These are phyloP conservation scores for Chlorencoelia australis DNA, from an alignment of 2,329 filamentous ascomycete species.

Conservation along the genomic window DNA sequence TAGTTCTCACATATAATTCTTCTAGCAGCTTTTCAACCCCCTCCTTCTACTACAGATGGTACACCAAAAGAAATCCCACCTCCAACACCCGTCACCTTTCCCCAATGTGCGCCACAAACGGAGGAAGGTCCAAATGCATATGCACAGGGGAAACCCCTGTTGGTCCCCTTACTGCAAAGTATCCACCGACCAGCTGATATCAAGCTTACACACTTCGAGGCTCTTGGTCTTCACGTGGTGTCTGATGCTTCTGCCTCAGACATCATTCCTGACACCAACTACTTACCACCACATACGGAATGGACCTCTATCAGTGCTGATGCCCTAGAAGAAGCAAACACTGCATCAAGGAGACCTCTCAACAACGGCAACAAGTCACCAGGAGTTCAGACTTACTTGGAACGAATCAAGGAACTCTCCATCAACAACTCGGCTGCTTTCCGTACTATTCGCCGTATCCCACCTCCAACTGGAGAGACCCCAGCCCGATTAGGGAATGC, in stretches of 20 bases:
- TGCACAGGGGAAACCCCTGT: slow-evolving; percentile 25
- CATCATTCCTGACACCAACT: slow-evolving; percentile 43
- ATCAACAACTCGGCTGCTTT: slow-evolving; percentile 49
- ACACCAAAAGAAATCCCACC: slow-evolving; percentile 17
- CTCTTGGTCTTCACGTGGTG: slow-evolving; percentile 47
- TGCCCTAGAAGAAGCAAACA: slow-evolving; percentile 32
- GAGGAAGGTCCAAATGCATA: slow-evolving; percentile 29
- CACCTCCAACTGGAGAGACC: slow-evolving; percentile 41
- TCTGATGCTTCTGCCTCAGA: slow-evolving; percentile 37
- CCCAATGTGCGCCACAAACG: slow-evolving; percentile 22
- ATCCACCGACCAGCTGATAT: slow-evolving; percentile 44
- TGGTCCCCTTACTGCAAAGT: slow-evolving; percentile 42
- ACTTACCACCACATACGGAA: slow-evolving; percentile 44
- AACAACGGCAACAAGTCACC: slow-evolving; percentile 46
- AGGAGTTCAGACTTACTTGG: slow-evolving; percentile 46
- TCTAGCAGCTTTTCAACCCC: slow-evolving; percentile 13
- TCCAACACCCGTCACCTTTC: slow-evolving; percentile 22
- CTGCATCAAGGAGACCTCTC: slow-evolving; percentile 37
- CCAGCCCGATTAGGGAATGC: slow-evolving; percentile 49
- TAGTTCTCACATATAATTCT: slow-evolving; percentile 13
- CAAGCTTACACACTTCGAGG: slow-evolving; percentile 40
- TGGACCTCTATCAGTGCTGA: slow-evolving; percentile 28
- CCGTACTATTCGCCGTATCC: slow-evolving; percentile 49
- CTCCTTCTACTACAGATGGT: slow-evolving; percentile 11
- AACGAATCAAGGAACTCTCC: slow-evolving; percentile 47